Conservation (phyloP, 148 eudicot genomes). For the Chenopodium formosanum region DNA sequence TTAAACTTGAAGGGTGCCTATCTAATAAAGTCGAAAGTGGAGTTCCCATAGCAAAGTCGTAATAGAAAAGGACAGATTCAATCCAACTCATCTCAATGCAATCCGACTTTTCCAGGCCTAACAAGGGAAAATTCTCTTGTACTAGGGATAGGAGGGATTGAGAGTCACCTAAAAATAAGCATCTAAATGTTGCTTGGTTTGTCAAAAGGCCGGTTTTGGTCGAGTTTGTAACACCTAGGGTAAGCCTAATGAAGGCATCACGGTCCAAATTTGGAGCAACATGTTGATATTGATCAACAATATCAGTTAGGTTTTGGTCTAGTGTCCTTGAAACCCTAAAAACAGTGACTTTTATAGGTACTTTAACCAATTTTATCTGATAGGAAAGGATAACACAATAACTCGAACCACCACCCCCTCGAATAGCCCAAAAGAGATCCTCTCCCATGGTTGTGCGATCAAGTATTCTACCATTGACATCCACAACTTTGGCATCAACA, state of each 20-base stretch:
- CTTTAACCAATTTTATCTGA: slow-evolving; percentile 2
- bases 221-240: slow-evolving; percentile 18
- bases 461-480: slow-evolving; percentile 19
- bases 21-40: slow-evolving; percentile 7
- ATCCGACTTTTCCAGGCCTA: slow-evolving; percentile 12
- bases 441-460: slow-evolving; percentile 24
- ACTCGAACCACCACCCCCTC: slow-evolving; percentile 18
- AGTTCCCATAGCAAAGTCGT: slow-evolving; percentile 11
- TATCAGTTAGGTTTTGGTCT: slow-evolving; percentile 17
- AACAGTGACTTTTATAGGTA: slow-evolving; percentile 16
- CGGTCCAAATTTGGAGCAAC: slow-evolving; percentile 20
- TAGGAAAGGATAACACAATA: slow-evolving; percentile 16
- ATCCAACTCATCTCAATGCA: slow-evolving; percentile 26
- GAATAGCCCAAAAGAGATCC: slow-evolving; percentile 23
- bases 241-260: slow-evolving; percentile 19
- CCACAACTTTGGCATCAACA: slow-evolving; percentile 15
- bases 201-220: neutral
- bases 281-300: slow-evolving; percentile 19
- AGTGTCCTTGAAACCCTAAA: slow-evolving; percentile 16
- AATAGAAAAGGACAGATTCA: slow-evolving; percentile 16
- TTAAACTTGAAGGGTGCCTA: slow-evolving; percentile 4
- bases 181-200: slow-evolving; percentile 24
- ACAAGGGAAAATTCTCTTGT: slow-evolving; percentile 7
- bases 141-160: slow-evolving; percentile 10
- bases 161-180: slow-evolving; percentile 19